Conservation (phyloP, 345 rosid genomes). For the Citrus mangshanensis region DNA sequence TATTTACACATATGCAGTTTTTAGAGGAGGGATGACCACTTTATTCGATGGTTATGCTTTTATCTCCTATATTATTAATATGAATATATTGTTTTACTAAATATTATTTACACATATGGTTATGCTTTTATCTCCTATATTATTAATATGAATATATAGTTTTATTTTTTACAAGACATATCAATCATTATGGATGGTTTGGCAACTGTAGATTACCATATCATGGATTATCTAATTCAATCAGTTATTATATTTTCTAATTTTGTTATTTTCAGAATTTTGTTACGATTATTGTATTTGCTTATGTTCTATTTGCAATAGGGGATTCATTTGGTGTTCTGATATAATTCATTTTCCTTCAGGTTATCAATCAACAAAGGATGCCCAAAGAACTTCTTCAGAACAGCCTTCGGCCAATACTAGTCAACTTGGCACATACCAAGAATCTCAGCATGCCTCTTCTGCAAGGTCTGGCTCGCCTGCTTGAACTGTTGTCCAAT, state of each 20-base stretch:
- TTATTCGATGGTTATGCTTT: too few species aligned
- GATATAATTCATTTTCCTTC: slow-evolving; percentile 14
- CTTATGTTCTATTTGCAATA: slow-evolving; percentile 7
- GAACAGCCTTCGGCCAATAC: slow-evolving; percentile 97
- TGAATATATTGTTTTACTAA: too few species aligned
- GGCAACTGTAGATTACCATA: neutral
- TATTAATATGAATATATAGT: neutral
- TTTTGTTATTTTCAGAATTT: neutral
- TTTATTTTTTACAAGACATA: neutral
- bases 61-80: too few species aligned
- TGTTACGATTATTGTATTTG: neutral
- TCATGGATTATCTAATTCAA: neutral
- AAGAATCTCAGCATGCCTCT: slow-evolving; percentile 99
- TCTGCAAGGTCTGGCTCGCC: slow-evolving; percentile 94
- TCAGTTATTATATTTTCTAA: neutral
- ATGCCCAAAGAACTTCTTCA: slow-evolving; percentile 99
- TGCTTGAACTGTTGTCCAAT: slow-evolving; percentile 91
- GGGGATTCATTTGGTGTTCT: slow-evolving; percentile 4
- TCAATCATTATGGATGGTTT: neutral
- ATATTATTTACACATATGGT: too few species aligned
- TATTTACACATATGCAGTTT: too few species aligned
- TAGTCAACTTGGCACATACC: slow-evolving; percentile 94
- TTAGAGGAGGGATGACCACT: too few species aligned
- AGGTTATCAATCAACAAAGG: slow-evolving; percentile 96
- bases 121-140: neutral